Evolutionary conservation across 495 filamentous ascomycete genomes (phyloP), one percentile per base, ranked within the genome.

Genomic region (Talaromyces proteolyticus): DNA sequence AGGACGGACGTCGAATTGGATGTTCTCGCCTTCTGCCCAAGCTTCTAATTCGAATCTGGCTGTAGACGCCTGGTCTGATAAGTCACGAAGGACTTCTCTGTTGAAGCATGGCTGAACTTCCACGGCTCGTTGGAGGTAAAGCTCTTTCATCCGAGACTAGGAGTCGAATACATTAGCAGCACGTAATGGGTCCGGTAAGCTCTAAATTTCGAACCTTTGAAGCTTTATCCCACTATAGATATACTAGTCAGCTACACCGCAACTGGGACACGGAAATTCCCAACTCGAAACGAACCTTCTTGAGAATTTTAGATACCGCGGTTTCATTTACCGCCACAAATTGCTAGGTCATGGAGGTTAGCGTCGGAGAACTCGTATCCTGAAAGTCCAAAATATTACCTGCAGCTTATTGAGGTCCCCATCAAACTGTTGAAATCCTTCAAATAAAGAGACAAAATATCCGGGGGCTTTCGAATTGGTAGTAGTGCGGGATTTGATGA

Each of bases 61-160:
- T 14, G 89, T 95, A 2, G 91, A 96, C 17, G 94, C 93, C 64
- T 95, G 90, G 57, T 98, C 94, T 0, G 94, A 95, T 18, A 97
- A 78, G 53, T 95, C 91, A 60, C 91, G 94, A 57, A 98, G 93
- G 53, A 97, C 88, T 52, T 95, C 85, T 34, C 91, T 80, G 66
- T 97, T 97, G 76, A 98, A 98, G 64, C 92, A 96, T 2, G 93
- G 94, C 60, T 96, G 93, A 42, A 96, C 91, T 67, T 98, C 93
- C 44, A 97, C 92, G 10, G 94, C 93, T 16, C 93, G 81, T 10
- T 93, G 91, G 25, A 98, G 84, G 61, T 96, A 97, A 19, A 97
- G 75, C 69, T 97, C 94, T 63, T 98, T 98, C 54, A 91, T 96
- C 60, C 91, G 89, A 47, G 93, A 97, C 79, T 86, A 60, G 42